Conservation (phyloP, 139 green algal genomes). For the Yamagishiella unicocca region DNA sequence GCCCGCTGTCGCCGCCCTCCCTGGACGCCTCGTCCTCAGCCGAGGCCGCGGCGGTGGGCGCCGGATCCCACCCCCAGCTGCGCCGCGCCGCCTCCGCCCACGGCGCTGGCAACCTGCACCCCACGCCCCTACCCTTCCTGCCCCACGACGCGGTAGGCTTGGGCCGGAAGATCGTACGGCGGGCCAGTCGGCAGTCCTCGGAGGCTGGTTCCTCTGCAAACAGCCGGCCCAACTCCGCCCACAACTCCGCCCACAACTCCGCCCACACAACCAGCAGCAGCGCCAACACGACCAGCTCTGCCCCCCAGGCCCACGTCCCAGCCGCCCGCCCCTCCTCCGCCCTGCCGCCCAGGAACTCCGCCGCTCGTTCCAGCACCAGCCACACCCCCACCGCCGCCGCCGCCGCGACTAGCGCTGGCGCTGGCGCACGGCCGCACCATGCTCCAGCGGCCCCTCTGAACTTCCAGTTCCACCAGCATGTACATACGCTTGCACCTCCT, state of each 20-base stretch:
- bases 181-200: background rate
- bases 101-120: background rate
- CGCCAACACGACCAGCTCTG: too few relatives aligned
- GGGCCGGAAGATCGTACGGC: background rate
- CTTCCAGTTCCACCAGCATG: background rate
- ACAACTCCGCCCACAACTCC: too few relatives aligned
- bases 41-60: background rate
- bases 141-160: conserved; percentile 10
- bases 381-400: background rate
- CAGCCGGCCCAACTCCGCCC: background rate
- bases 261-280: too few relatives aligned
- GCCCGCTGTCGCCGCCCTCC: background rate
- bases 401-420: background rate
- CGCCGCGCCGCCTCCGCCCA: background rate
- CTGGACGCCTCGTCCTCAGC: background rate
- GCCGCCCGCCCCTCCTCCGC: background rate
- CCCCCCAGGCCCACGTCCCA: too few relatives aligned
- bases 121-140: background rate
- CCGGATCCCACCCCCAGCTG: background rate
- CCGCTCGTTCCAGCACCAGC: too few relatives aligned
- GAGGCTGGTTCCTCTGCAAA: background rate
- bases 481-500: background rate
- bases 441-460: too few relatives aligned
- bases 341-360: background rate
- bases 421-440: too few relatives aligned